Conservation (phyloP, 2,329 filamentous ascomycete species). For the Sporothrix schenckii region DNA sequence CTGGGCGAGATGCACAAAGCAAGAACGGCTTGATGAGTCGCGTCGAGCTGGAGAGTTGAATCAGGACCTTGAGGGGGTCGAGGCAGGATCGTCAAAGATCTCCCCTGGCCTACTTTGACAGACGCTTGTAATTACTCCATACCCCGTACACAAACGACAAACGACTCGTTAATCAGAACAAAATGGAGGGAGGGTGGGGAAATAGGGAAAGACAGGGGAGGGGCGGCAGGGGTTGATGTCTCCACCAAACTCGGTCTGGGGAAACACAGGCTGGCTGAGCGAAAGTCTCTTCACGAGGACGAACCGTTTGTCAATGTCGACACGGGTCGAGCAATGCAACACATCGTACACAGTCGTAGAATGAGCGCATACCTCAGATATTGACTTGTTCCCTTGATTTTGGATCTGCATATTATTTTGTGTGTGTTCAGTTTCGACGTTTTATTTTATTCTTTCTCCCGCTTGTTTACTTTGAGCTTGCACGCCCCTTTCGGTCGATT, state of each 20-base stretch:
- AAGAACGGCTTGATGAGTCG: background rate
- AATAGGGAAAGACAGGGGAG: background rate
- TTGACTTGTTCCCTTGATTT: background rate
- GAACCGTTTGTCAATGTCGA: background rate
- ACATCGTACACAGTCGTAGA: background rate
- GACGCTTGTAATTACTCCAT: background rate
- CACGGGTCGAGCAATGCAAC: background rate
- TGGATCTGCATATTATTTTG: background rate
- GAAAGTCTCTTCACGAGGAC: background rate
- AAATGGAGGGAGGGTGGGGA: background rate
- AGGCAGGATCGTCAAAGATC: slow-evolving; percentile 12
- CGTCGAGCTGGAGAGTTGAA: background rate
- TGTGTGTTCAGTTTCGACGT: background rate
- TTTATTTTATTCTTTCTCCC: background rate
- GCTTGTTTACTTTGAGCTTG: background rate
- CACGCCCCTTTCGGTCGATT: background rate
- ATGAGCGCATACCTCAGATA: background rate
- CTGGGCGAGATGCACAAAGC: background rate
- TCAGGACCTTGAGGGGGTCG: background rate
- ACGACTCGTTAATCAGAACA: background rate
- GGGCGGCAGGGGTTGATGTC: background rate
- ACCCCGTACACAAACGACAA: background rate
- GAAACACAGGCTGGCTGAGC: background rate
- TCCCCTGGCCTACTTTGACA: background rate
- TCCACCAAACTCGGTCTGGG: slow-evolving; percentile 21